These are phyloP conservation scores for Lipomyces sp. DNA, from an alignment of 805 yeast species.

Conservation along the genomic window DNA sequence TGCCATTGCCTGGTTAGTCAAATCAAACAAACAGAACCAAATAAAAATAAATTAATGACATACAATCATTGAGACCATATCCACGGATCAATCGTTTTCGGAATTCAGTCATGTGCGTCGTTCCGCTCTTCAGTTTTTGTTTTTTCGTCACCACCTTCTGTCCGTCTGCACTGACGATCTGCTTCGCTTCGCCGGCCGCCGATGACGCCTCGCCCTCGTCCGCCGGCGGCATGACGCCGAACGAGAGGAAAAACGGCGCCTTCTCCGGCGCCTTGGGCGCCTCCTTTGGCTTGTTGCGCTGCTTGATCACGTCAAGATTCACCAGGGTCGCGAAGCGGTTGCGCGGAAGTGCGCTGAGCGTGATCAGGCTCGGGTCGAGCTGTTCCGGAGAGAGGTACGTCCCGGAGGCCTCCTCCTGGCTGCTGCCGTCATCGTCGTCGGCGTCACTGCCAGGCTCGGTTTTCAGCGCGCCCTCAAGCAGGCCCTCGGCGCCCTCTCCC, in stretches of 20 bases:
- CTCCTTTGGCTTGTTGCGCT: slow-evolving; percentile 84
- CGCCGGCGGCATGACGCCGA: slow-evolving; percentile 27
- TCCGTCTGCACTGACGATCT: slow-evolving; percentile 1
- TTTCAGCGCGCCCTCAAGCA: slow-evolving; percentile 76
- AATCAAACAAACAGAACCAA: too few species aligned
- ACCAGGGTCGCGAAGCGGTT: slow-evolving; percentile 72
- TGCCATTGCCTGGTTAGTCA: too few species aligned
- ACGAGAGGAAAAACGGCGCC: slow-evolving; percentile 74
- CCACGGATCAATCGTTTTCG: slow-evolving; percentile 62
- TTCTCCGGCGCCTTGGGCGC: slow-evolving; percentile 80
- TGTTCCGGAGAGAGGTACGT: slow-evolving; percentile 49
- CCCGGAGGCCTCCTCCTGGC: slow-evolving; percentile 41
- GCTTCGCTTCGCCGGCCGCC: too few species aligned
- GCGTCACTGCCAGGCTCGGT: slow-evolving; percentile 40
- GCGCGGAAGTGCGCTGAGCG: slow-evolving; percentile 75
- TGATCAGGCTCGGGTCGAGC: slow-evolving; percentile 58
- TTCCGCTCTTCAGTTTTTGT: neutral
- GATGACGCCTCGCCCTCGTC: slow-evolving; percentile 32
- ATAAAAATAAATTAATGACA: too few species aligned
- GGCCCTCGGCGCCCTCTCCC: slow-evolving; percentile 69
- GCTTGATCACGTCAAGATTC: slow-evolving; percentile 77
- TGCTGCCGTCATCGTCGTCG: slow-evolving; percentile 39
- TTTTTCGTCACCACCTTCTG: slow-evolving; percentile 7
- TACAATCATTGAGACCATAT: slow-evolving; percentile 40
- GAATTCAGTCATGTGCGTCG: slow-evolving; percentile 49